Percentiles rank a stretch among this genome's conserved stretches.
Conservation (phyloP, 2,329 filamentous ascomycete genomes). For the Myotisia sp. region DNA sequence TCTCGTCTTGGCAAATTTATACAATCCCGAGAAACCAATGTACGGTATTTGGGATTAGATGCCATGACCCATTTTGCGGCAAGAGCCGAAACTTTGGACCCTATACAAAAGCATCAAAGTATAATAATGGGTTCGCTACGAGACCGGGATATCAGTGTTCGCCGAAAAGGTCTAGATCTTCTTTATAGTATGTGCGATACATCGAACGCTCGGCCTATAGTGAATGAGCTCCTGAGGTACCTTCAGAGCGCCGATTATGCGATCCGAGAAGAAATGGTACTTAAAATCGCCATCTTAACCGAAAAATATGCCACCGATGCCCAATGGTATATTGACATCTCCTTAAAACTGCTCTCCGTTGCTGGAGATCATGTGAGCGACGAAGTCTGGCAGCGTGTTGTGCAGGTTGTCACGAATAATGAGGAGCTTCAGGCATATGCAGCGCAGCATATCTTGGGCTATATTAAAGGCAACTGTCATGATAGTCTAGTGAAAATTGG, state of each 20-base stretch:
- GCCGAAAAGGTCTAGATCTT: slow-evolving; percentile 85
- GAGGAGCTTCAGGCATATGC: slow-evolving; percentile 96
- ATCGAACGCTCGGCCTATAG: slow-evolving; percentile 84
- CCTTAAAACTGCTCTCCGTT: slow-evolving; percentile 83
- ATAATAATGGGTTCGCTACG: slow-evolving; percentile 90
- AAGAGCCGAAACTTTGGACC: slow-evolving; percentile 80
- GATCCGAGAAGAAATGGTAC: slow-evolving; percentile 96
- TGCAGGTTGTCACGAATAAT: slow-evolving; percentile 98
- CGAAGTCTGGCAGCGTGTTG: slow-evolving; percentile 97
- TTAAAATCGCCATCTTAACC: slow-evolving; percentile 95
- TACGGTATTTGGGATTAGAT: slow-evolving; percentile 86
- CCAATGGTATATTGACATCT: slow-evolving; percentile 99
- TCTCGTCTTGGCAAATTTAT: slow-evolving; percentile 86
- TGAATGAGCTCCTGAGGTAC: slow-evolving; percentile 84
- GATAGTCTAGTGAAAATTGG: slow-evolving; percentile 97
- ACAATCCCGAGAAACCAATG: slow-evolving; percentile 90
- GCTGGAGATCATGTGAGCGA: slow-evolving; percentile 97
- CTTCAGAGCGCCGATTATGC: slow-evolving; percentile 94
- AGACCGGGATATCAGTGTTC: slow-evolving; percentile 92
- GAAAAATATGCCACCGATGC: slow-evolving; percentile 98
- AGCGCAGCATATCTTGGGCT: slow-evolving; percentile 80
- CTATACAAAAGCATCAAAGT: slow-evolving; percentile 94
- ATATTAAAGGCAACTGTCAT: slow-evolving; percentile 86
- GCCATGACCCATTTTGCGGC: slow-evolving; percentile 97
- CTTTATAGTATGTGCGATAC: slow-evolving; percentile 99